Conservation (phyloP, 2,329 filamentous ascomycete species). For the Emmonsiellopsis sp. region DNA sequence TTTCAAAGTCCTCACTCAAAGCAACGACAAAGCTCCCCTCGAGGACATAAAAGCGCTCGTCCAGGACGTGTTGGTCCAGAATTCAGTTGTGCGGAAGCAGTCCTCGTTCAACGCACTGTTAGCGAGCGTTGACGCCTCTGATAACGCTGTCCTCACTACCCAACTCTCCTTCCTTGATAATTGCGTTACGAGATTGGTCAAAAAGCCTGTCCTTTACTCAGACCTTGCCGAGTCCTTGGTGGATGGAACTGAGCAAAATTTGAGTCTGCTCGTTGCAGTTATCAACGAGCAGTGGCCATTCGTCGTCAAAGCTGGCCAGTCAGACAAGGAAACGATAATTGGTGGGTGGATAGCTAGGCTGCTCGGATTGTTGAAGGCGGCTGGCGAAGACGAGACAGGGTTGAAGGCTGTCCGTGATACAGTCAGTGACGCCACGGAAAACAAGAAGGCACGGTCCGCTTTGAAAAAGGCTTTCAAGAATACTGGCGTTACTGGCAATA, state of each 20-base stretch:
- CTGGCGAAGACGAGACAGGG: constrained; percentile 42
- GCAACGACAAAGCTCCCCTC: constrained; percentile 22
- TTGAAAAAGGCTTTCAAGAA: constrained; percentile 32
- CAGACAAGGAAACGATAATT: constrained; percentile 38
- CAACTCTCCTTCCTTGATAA: constrained; percentile 73
- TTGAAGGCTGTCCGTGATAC: constrained; percentile 39
- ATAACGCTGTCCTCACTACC: constrained; percentile 21
- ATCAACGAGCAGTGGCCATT: constrained; percentile 74
- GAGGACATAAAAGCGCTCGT: constrained; percentile 27
- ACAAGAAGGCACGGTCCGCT: constrained; percentile 25
- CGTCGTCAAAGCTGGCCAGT: constrained; percentile 44
- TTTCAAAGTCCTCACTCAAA: constrained; percentile 27
- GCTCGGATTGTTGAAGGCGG: constrained; percentile 46
- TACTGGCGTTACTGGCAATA: constrained; percentile 12
- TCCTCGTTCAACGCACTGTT: constrained; percentile 29
- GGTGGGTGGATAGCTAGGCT: constrained; percentile 51
- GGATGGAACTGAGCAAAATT: constrained; percentile 21
- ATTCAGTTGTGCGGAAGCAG: constrained; percentile 26
- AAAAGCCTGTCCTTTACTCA: constrained; percentile 73
- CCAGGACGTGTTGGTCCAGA: constrained; percentile 27
- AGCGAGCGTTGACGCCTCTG: constrained; percentile 28
- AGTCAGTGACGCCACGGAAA: constrained; percentile 33
- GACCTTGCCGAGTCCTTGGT: constrained; percentile 37
- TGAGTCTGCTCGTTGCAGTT: constrained; percentile 58
- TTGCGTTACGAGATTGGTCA: constrained; percentile 65